Evolutionary conservation across 2,329 filamentous ascomycete genomes (phyloP).

Genomic region (Cercospora nicotianae): DNA sequence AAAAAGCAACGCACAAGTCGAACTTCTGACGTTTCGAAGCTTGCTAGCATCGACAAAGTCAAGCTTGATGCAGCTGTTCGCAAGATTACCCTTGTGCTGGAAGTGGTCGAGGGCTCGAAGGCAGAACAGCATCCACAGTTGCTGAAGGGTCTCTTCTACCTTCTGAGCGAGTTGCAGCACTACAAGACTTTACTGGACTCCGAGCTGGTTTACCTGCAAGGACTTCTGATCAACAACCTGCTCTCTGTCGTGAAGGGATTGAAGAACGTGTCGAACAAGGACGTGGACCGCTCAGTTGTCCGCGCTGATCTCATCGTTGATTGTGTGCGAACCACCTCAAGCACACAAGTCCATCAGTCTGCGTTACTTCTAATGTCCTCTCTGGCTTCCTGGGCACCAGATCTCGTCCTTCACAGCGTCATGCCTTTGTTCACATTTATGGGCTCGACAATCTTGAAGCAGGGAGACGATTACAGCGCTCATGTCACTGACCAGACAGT

Average conservation of each 20-base stretch:
- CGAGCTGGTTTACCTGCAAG: slow-evolving; percentile 87
- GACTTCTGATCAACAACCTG: slow-evolving; percentile 77
- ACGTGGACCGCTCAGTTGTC: slow-evolving; percentile 74
- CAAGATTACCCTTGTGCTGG: slow-evolving; percentile 81
- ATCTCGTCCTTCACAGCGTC: slow-evolving; percentile 89
- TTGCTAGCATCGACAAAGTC: slow-evolving; percentile 61
- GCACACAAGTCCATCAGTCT: slow-evolving; percentile 89
- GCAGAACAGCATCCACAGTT: slow-evolving; percentile 75
- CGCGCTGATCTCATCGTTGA: slow-evolving; percentile 90
- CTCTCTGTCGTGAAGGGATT: slow-evolving; percentile 79
- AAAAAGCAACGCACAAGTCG: slow-evolving; percentile 76
- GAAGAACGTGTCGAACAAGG: slow-evolving; percentile 48
- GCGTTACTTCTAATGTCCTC: slow-evolving; percentile 85
- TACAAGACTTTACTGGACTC: slow-evolving; percentile 78
- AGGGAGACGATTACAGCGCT: slow-evolving; percentile 94
- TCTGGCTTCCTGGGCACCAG: slow-evolving; percentile 82
- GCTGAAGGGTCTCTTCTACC: slow-evolving; percentile 75
- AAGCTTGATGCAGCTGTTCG: slow-evolving; percentile 68
- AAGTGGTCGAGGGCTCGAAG: slow-evolving; percentile 79
- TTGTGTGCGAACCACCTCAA: slow-evolving; percentile 87
- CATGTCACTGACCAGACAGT: slow-evolving; percentile 94
- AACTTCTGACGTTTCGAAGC: slow-evolving; percentile 61
- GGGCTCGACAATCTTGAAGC: slow-evolving; percentile 84
- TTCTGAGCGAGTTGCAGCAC: slow-evolving; percentile 83
- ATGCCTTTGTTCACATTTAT: slow-evolving; percentile 99